A percentile compares a stretch with the other conserved stretches of the same genome.
Evolutionary conservation across 805 yeast genomes (phyloP).

Genomic region (Saturnispora zaruensis): DNA sequence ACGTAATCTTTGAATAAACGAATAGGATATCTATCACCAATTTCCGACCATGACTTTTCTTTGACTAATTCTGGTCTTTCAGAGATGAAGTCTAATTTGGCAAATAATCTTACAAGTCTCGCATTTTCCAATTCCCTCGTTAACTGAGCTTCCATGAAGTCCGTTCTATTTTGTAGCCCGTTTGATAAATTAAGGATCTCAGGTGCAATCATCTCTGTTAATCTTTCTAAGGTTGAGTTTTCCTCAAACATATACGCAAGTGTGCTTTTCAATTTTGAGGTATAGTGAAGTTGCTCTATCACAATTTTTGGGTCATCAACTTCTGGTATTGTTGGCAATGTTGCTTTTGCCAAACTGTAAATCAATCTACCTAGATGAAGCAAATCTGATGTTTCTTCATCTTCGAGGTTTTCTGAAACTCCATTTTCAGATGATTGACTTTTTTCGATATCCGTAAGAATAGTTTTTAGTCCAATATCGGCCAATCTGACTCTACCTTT

Average conservation of each 20-base stretch:
- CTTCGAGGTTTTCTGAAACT: constrained; percentile 15
- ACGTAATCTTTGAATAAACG: constrained; percentile 74
- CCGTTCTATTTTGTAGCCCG: constrained; percentile 43
- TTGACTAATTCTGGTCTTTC: constrained; percentile 62
- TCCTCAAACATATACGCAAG: constrained; percentile 31
- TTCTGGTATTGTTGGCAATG: constrained; percentile 17
- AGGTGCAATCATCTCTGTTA: constrained; percentile 35
- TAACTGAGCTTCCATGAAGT: constrained; percentile 53
- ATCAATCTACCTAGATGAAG: constrained; percentile 50
- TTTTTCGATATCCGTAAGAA: constrained; percentile 33
- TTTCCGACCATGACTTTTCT: constrained; percentile 57
- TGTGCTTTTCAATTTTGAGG: constrained; percentile 38
- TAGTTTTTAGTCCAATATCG: constrained; percentile 64
- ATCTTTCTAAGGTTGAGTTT: constrained; percentile 23
- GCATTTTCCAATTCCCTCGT: constrained; percentile 80
- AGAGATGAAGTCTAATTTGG: constrained; percentile 71
- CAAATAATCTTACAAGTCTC: constrained; percentile 69
- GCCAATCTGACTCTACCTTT: constrained; percentile 64
- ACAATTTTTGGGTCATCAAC: constrained; percentile 16
- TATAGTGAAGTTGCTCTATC: constrained; percentile 29
- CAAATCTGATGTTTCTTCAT: constrained; percentile 42
- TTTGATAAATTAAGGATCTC: constrained; percentile 41
- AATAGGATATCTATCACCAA: constrained; percentile 67
- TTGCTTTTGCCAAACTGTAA: constrained; percentile 40
- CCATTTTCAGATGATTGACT: constrained; percentile 22